Evolutionary conservation across 345 rosid species (phyloP), one percentile per base, ranked within the genome.

Genomic region (Bretschneidera sinensis): DNA sequence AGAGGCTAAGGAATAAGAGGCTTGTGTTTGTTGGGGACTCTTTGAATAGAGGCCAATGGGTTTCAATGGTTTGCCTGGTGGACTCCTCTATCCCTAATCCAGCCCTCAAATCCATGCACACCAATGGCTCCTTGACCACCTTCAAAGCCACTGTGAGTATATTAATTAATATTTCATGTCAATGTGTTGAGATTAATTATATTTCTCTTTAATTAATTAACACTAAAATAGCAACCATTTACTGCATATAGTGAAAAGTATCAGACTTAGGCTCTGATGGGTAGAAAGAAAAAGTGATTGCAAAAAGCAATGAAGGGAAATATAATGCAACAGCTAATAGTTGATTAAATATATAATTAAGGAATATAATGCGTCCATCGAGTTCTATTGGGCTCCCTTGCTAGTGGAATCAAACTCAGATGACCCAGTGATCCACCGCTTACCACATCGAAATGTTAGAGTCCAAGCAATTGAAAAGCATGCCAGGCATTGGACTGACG

Each of bases 321-420:
- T 4, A 31, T 9, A 31, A 31, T 31, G 9, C 35, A 9, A 31
- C 35, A 31, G n/a, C n/a, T n/a, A n/a, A n/a, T 67, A n/a, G n/a
- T 15, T 28, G 60, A 35, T 35, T 39, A 31, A 52, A 21, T 48
- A 31, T n/a, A n/a, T n/a, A n/a, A 51, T 31, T 4, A 5, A 94
- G 97, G 89, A 86, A 64, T 88, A 86, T 59, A 94, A 94, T 68
- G 92, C 91, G 0, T 76, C 91, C 4, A 78, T 94, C 21, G 96
- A 94, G 67, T 94, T 80, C 65, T 94, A 86, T 59, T 91, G 97
- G 99, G 88, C 91, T 0, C 97, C 99, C 4, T 71, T 94, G 69
- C 64, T 94, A 45, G 97, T 94, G 43, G 96, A 94, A 78, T 94
- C 99, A 10, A 91, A 94, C 78, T 88, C 95, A 0, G 97, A 94